Percentiles rank a stretch among this genome's conserved stretches.
phyloP scores from a whole-genome alignment of 768 basidiomycete genomes.

The Mycena kentingensis region DNA sequence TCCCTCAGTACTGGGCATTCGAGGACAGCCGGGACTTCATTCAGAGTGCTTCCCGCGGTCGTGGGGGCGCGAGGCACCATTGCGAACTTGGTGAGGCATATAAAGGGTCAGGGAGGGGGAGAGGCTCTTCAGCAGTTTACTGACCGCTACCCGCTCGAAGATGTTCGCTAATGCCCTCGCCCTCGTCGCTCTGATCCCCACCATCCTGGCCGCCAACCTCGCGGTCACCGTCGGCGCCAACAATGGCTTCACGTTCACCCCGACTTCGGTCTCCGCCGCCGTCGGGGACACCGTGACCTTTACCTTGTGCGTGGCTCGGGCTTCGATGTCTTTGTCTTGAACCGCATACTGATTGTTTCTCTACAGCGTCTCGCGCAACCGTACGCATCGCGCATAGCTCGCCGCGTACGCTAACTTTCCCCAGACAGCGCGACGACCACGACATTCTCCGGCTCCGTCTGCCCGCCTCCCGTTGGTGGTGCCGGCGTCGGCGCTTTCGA shows the following conservation, averaged over 20 bases:
- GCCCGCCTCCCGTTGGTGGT: conserved; percentile 24
- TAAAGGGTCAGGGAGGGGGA: too few species aligned
- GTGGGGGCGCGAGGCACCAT: too few species aligned
- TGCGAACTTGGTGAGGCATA: too few species aligned
- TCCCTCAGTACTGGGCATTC: too few species aligned
- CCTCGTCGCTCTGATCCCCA: conserved; percentile 14
- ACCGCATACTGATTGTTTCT: neutral
- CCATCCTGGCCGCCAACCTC: conserved; percentile 11
- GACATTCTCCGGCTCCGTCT: conserved; percentile 16
- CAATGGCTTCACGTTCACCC: conserved; percentile 14
- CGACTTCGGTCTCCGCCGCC: conserved; percentile 6
- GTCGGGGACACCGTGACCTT: conserved; percentile 22
- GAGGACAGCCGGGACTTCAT: too few species aligned
- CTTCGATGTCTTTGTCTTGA: neutral
- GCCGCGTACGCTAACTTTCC: neutral
- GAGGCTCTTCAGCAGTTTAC: too few species aligned
- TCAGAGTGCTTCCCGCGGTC: too few species aligned
- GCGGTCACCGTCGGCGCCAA: conserved; percentile 9
- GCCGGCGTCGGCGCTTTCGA: conserved; percentile 17
- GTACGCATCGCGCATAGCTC: conserved; percentile 2
- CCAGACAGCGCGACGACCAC: conserved; percentile 22
- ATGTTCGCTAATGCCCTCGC: conserved; percentile 4
- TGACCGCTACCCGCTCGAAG: too few species aligned
- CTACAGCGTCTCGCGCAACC: conserved; percentile 15
- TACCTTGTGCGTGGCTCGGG: conserved; percentile 8